These are phyloP conservation scores for Phialocephala subalpina DNA, from an alignment of 2,329 filamentous ascomycete species.

Conservation along the genomic window DNA sequence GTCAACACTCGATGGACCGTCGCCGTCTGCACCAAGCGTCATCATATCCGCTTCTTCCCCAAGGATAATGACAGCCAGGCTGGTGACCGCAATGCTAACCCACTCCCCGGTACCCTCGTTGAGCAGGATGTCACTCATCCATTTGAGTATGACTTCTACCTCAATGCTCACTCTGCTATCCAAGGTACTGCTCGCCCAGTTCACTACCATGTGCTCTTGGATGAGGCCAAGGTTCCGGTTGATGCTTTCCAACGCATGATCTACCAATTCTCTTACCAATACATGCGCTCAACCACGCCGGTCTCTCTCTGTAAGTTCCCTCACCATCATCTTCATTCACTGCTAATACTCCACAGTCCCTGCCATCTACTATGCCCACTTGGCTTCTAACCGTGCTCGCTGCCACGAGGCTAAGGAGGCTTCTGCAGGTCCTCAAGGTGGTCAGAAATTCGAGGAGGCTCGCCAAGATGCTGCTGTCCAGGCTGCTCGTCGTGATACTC, in stretches of 20 bases:
- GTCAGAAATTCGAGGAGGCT: constrained; percentile 50
- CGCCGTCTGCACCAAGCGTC: constrained; percentile 89
- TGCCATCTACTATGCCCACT: constrained; percentile 94
- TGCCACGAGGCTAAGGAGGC: constrained; percentile 69
- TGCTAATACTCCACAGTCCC: constrained; percentile 56
- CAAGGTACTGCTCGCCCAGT: constrained; percentile 94
- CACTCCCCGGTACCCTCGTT: constrained; percentile 85
- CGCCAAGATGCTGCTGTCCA: constrained; percentile 32
- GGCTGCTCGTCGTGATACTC: constrained; percentile 15
- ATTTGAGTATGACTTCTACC: constrained; percentile 51
- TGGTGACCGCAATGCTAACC: constrained; percentile 80
- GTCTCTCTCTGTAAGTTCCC: constrained; percentile 65
- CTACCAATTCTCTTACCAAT: constrained; percentile 95
- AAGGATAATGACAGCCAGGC: constrained; percentile 54
- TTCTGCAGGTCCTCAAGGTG: constrained; percentile 53
- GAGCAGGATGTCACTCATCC: constrained; percentile 92
- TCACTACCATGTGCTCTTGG: constrained; percentile 88
- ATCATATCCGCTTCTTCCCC: constrained; percentile 94
- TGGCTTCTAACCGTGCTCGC: constrained; percentile 82
- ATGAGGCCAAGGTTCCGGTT: constrained; percentile 75
- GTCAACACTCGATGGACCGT: constrained; percentile 73
- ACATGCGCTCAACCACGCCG: constrained; percentile 88
- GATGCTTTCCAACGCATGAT: constrained; percentile 85
- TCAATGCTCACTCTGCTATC: constrained; percentile 78
- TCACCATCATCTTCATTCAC: not conserved